Conservation (phyloP, 768 basidiomycete species). For the Leccinum barrowsii region DNA sequence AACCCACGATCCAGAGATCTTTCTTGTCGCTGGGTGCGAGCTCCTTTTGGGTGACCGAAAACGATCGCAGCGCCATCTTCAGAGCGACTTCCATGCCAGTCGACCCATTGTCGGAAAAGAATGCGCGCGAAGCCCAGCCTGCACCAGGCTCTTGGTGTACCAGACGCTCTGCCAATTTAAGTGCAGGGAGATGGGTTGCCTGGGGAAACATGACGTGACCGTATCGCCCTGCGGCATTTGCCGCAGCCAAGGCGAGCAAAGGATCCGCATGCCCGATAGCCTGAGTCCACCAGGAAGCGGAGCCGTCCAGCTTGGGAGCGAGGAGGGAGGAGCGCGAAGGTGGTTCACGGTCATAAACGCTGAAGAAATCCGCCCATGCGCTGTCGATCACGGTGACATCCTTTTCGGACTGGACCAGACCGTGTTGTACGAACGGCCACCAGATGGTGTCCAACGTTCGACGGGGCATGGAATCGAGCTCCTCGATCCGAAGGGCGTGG, state of each 20-base stretch:
- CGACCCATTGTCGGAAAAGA: conserved; percentile 93
- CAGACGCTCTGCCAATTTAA: conserved; percentile 78
- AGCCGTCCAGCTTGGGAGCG: conserved; percentile 77
- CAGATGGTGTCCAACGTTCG: conserved; percentile 78
- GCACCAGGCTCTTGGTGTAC: conserved; percentile 73
- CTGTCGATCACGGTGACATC: conserved; percentile 92
- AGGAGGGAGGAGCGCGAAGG: conserved; percentile 39
- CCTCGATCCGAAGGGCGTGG: conserved; percentile 63
- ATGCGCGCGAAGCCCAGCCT: conserved; percentile 89
- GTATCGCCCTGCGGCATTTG: conserved; percentile 86
- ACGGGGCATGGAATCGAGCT: conserved; percentile 73
- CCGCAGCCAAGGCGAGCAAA: conserved; percentile 78
- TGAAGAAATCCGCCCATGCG: conserved; percentile 84
- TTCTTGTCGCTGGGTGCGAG: conserved; percentile 40
- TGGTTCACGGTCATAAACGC: conserved; percentile 47
- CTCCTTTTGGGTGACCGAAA: conserved; percentile 36
- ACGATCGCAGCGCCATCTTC: conserved; percentile 91
- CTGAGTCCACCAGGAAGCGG: conserved; percentile 99
- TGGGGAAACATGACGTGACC: conserved; percentile 97
- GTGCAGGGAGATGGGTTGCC: conserved; percentile 81
- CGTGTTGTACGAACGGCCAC: conserved; percentile 99
- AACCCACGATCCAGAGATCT: conserved; percentile 72
- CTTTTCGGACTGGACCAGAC: conserved; percentile 55
- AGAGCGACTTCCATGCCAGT: conserved; percentile 97
- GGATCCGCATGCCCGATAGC: conserved; percentile 80